These are phyloP conservation scores for Metarhizium robertsii DNA, from an alignment of 2,329 filamentous ascomycete genomes.

Conservation along the genomic window DNA sequence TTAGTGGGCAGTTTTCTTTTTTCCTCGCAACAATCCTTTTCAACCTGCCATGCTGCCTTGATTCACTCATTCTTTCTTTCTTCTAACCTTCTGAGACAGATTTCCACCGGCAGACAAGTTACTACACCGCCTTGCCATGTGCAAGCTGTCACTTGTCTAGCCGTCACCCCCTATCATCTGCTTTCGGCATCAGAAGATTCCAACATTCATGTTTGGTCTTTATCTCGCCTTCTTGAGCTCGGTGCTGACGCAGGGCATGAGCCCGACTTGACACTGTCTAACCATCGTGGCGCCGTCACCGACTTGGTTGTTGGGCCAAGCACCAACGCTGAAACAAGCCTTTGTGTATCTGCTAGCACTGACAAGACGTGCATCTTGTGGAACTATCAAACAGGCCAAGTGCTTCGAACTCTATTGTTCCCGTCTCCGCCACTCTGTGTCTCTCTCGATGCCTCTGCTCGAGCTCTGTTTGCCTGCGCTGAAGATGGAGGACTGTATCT, in stretches of 20 bases:
- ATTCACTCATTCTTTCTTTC: background rate
- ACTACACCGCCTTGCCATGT: conserved; percentile 71
- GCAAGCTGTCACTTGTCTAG: conserved; percentile 69
- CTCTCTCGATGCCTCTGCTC: conserved; percentile 70
- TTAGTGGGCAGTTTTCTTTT: conserved; percentile 29
- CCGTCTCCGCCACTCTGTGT: conserved; percentile 63
- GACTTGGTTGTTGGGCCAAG: conserved; percentile 55
- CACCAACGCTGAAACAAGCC: conserved; percentile 58
- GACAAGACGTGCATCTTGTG: conserved; percentile 88
- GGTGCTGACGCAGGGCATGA: conserved; percentile 48
- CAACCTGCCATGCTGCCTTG: background rate
- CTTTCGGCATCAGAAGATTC: conserved; percentile 78
- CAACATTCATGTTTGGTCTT: conserved; percentile 85
- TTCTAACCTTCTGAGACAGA: conserved; percentile 32
- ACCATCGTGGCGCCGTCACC: conserved; percentile 67
- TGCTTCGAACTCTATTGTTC: conserved; percentile 75
- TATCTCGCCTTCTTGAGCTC: conserved; percentile 61
- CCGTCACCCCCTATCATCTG: conserved; percentile 61
- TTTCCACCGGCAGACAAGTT: conserved; percentile 65
- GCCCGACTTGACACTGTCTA: conserved; percentile 68
- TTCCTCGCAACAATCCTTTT: conserved; percentile 5
- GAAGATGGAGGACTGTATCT: conserved; percentile 74
- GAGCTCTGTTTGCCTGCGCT: conserved; percentile 72
- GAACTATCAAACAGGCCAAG: conserved; percentile 75
- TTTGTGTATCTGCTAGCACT: conserved; percentile 73